A percentile compares a stretch with the other conserved stretches of the same genome.
These are phyloP conservation scores for Lodderomyces theae DNA, from an alignment of 1,139 yeast species.

Conservation along the genomic window DNA sequence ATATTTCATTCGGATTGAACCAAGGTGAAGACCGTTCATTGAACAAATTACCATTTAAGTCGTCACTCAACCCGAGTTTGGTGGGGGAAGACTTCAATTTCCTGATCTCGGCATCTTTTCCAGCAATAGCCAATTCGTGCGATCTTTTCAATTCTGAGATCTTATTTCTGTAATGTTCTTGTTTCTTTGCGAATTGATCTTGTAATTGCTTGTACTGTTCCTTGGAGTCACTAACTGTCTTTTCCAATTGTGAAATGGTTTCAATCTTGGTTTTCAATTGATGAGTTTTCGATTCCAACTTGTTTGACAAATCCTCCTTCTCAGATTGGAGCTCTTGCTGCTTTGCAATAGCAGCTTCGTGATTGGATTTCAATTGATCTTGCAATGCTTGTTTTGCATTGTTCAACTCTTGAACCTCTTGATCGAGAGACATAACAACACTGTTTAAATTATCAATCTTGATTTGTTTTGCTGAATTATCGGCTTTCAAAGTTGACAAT, in stretches of 20 bases:
- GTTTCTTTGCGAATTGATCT: background rate
- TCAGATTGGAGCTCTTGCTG: background rate
- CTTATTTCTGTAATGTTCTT: background rate
- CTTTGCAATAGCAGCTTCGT: background rate
- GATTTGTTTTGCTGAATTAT: background rate
- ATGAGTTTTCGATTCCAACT: background rate
- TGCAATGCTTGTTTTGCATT: background rate
- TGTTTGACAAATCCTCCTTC: slow-evolving; percentile 1
- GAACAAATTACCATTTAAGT: background rate
- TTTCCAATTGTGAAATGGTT: background rate
- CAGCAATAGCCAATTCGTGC: slow-evolving; percentile 1
- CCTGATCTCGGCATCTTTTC: slow-evolving; percentile 6
- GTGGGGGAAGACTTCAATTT: slow-evolving; percentile 2
- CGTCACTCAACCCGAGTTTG: background rate
- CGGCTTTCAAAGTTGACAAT: background rate
- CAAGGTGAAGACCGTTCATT: slow-evolving; percentile 3
- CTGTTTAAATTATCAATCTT: background rate
- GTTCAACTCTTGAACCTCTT: slow-evolving; percentile 1
- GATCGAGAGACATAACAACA: background rate
- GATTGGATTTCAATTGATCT: background rate
- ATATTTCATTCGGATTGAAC: slow-evolving; percentile 6
- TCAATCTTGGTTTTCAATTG: slow-evolving; percentile 2
- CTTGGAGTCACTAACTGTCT: background rate
- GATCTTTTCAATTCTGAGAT: background rate
- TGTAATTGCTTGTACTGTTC: background rate